phyloP scores from a whole-genome alignment of 139 green algal species.

The Chlamydomonas schloesseri region DNA sequence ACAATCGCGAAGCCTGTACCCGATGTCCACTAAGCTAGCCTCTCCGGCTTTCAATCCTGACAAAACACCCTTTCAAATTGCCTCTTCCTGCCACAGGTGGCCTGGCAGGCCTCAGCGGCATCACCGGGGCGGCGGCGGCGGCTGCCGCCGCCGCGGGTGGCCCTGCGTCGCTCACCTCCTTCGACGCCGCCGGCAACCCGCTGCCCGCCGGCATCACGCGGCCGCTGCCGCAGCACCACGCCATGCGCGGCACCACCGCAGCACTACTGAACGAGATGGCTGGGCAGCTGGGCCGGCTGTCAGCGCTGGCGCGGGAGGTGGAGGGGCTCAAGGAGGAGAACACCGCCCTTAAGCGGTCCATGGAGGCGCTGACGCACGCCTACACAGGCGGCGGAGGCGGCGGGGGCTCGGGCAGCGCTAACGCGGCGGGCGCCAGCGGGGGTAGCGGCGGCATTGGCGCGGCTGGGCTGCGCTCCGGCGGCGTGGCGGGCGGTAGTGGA shows the following conservation, averaged over 20 bases:
- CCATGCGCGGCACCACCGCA: constrained; percentile 11
- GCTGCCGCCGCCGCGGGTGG: too few relatives aligned
- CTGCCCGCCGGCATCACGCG: constrained; percentile 43
- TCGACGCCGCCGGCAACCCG: constrained; percentile 23
- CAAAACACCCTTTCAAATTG: too few relatives aligned
- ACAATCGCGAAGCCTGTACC: too few relatives aligned
- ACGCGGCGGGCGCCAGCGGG: not conserved
- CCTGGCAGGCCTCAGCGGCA: too few relatives aligned
- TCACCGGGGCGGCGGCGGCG: too few relatives aligned
- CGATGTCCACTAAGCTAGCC: too few relatives aligned
- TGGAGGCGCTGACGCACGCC: constrained; percentile 25
- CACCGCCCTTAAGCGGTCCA: constrained; percentile 20
- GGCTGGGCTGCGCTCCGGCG: not conserved
- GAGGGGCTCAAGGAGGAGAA: constrained; percentile 53
- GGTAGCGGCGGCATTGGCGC: not conserved
- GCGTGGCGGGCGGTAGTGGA: too few relatives aligned
- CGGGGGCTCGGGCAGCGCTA: not conserved
- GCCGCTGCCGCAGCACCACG: constrained; percentile 19
- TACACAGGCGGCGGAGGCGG: not conserved
- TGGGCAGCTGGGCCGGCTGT: constrained; percentile 32
- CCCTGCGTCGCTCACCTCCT: not conserved
- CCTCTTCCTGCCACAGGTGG: too few relatives aligned
- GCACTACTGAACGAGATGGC: constrained; percentile 44
- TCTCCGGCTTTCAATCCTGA: too few relatives aligned
- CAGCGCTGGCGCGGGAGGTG: constrained; percentile 36